phyloP scores from a whole-genome alignment of 495 filamentous ascomycete species.

The Stereocaulon alpinum region DNA sequence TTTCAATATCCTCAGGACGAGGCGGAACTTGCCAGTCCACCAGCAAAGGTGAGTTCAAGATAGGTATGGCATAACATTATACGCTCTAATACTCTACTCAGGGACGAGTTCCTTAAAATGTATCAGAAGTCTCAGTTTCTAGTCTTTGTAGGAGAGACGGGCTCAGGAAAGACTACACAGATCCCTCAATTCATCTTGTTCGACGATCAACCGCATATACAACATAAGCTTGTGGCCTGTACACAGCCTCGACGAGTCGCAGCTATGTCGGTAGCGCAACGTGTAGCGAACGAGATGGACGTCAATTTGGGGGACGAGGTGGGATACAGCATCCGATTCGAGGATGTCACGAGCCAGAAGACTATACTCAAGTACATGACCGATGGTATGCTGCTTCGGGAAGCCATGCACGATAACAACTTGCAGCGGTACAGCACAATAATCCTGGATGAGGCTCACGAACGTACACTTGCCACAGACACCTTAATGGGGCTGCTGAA shows the following conservation, averaged over 20 bases:
- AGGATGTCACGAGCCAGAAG: slow-evolving; percentile 83
- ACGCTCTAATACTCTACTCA: slow-evolving; percentile 26
- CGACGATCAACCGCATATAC: slow-evolving; percentile 84
- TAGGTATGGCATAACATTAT: background rate
- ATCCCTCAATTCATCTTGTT: slow-evolving; percentile 97
- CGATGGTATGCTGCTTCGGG: slow-evolving; percentile 95
- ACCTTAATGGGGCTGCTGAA: slow-evolving; percentile 93
- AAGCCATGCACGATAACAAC: slow-evolving; percentile 95
- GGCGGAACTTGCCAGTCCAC: slow-evolving; percentile 81
- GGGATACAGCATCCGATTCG: slow-evolving; percentile 98
- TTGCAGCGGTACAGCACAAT: slow-evolving; percentile 91
- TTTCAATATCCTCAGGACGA: slow-evolving; percentile 72
- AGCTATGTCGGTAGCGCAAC: slow-evolving; percentile 97
- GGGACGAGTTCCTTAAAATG: slow-evolving; percentile 84
- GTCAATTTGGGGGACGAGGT: slow-evolving; percentile 90
- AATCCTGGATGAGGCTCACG: slow-evolving; percentile 97
- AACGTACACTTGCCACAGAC: slow-evolving; percentile 89
- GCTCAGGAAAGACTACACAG: slow-evolving; percentile 98
- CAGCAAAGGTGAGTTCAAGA: slow-evolving; percentile 59
- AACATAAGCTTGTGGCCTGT: slow-evolving; percentile 85
- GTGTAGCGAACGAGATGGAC: slow-evolving; percentile 96
- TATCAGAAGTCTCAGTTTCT: slow-evolving; percentile 92
- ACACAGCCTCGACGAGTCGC: slow-evolving; percentile 97
- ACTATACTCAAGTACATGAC: slow-evolving; percentile 99
- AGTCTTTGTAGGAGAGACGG: slow-evolving; percentile 97